Percentiles rank a stretch among this genome's conserved stretches.
Conservation (phyloP, 2,329 filamentous ascomycete genomes). For the Neurospora sp. region DNA sequence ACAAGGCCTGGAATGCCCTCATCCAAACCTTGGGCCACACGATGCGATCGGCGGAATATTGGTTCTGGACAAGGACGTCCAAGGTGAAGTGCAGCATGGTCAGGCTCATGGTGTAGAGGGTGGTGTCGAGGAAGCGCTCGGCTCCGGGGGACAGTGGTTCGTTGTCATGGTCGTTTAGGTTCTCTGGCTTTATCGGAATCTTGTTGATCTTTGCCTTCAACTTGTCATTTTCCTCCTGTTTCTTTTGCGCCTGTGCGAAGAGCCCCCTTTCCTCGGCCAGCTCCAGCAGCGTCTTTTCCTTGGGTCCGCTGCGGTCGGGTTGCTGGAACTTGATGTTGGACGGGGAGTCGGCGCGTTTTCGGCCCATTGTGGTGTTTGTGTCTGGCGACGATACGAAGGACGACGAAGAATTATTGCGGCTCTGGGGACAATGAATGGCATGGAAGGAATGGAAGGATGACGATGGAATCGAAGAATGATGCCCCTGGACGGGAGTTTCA, state of each 20-base stretch:
- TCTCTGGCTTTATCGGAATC: background rate
- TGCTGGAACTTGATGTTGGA: conserved; percentile 52
- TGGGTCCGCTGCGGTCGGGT: conserved; percentile 56
- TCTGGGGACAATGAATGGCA: background rate
- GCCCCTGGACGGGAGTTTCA: background rate
- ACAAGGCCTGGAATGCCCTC: conserved; percentile 43
- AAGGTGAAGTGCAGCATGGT: conserved; percentile 68
- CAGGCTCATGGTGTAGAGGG: conserved; percentile 52
- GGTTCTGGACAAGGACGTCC: conserved; percentile 68
- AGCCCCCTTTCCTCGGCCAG: conserved; percentile 57
- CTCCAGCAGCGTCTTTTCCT: conserved; percentile 61
- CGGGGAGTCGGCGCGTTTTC: conserved; percentile 38
- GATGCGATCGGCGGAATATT: conserved; percentile 58
- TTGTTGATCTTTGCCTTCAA: conserved; percentile 9
- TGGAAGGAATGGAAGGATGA: background rate
- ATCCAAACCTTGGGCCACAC: conserved; percentile 45
- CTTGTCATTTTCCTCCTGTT: conserved; percentile 26
- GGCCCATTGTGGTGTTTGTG: conserved; percentile 30
- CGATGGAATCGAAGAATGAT: background rate
- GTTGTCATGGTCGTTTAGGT: too few species aligned
- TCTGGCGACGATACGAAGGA: background rate
- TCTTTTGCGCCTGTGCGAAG: conserved; percentile 37
- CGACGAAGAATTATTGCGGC: background rate
- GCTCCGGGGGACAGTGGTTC: conserved; percentile 31
- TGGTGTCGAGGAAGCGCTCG: conserved; percentile 44